Base-by-base conservation (phyloP, 2,329 filamentous ascomycete species). In the Madurella mycetomatis region DNA sequence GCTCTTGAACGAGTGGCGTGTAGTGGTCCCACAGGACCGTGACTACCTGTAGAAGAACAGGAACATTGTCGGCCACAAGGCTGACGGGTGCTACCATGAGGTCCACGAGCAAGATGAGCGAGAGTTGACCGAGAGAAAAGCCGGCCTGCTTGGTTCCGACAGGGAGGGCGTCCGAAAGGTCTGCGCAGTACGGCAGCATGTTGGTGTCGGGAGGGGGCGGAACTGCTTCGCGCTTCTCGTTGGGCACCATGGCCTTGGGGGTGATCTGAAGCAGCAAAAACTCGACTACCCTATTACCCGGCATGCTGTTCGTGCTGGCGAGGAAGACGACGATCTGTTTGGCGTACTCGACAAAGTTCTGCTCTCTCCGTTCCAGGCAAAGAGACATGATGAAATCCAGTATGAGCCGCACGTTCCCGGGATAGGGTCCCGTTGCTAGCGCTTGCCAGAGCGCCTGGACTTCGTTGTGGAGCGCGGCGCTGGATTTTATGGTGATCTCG, bases 261-360 rank as follows among this genome's bases (percentile, higher is more conserved):
- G 84, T 89, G 58, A 99, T 91, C 61, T 96, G 91, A 71, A 95
- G 80, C 30, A 97, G 76, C 51, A 99, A 78, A 62, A 96, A 96
- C 60, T 99, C 94, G 11, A 99, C 86, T 2, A 99, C 92, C 65
- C 95, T 95, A 46, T 89, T 86, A 0, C 92, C 92, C 1, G 92
- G 67, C 72, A 87, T 66, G 81, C 75, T 81, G 59, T 76, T 79
- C 0, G 80, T 96, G 60, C 90, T 94, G 0, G 94, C 95, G 5
- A 99, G 71, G 68, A 96, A 97, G 0, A 99, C 95, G 15, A 97
- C 91, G 49, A 99, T 94, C 70, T 99, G 94, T 73, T 97, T 99
- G 5, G 92, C 92, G 67, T 95, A 96, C 63, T 96, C 90, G 52
- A 99, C 92, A 69, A 96, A 99, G 64, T 96, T 97, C 65, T 99